Conservation (phyloP, 306 rosid genomes). For the Acacia confusa region DNA sequence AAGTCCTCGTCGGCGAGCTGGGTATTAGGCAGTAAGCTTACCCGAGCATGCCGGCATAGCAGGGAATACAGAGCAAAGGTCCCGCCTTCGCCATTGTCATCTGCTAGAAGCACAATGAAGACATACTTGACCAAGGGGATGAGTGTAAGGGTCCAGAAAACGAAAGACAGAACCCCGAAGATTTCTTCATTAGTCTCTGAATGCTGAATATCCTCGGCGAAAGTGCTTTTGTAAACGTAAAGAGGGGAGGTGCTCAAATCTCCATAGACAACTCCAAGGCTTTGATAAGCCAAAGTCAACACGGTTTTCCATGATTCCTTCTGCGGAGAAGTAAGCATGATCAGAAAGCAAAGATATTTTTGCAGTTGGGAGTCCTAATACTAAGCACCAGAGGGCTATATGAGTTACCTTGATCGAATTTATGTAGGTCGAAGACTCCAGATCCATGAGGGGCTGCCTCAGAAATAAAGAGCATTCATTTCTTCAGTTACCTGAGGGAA, state of each 20-base stretch:
- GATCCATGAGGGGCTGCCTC: constrained; percentile 66
- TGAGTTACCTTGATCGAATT: constrained; percentile 69
- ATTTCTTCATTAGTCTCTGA: constrained; percentile 97
- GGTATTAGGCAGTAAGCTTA: constrained; percentile 85
- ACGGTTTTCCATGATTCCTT: constrained; percentile 89
- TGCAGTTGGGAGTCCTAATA: constrained; percentile 4
- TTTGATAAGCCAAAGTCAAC: constrained; percentile 86
- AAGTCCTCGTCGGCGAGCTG: constrained; percentile 92
- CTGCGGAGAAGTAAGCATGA: constrained; percentile 41
- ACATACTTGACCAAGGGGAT: constrained; percentile 86
- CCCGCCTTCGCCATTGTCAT: constrained; percentile 99
- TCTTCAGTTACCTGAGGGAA: constrained; percentile 31
- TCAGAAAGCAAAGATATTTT: constrained; percentile 32
- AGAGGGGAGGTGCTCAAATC: constrained; percentile 95
- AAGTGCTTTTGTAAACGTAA: constrained; percentile 87
- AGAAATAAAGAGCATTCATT: constrained; percentile 45
- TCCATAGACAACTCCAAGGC: constrained; percentile 96
- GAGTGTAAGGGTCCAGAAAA: constrained; percentile 91
- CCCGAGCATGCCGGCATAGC: constrained; percentile 84
- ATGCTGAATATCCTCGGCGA: constrained; percentile 90
- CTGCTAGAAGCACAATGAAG: constrained; percentile 91
- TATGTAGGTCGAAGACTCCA: constrained; percentile 55
- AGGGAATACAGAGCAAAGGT: constrained; percentile 92
- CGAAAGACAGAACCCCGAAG: constrained; percentile 86
- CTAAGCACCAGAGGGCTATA: constrained; percentile 16